Percentiles rank a stretch among this genome's conserved stretches.
Conservation (phyloP, 2,329 filamentous ascomycete species). For the Endoconidiophora laricicola region DNA sequence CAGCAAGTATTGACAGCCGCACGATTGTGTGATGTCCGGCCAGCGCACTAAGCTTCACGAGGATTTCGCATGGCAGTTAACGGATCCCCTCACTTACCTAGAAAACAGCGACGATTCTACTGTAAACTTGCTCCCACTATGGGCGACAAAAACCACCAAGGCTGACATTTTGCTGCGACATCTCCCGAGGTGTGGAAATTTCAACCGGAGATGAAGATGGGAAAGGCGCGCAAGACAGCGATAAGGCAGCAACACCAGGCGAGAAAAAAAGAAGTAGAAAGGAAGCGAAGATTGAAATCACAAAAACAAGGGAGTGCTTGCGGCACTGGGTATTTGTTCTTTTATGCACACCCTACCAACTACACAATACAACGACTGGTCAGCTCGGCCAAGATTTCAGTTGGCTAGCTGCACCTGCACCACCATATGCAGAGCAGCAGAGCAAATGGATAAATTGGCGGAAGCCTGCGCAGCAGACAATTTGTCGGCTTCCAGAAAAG, state of each 20-base stretch:
- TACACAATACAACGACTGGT: no score
- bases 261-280: not conserved
- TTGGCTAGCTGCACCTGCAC: no score
- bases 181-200: conserved; percentile 3
- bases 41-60: not conserved
- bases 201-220: not conserved
- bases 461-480: no score
- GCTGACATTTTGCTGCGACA: conserved; percentile 9
- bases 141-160: conserved; percentile 74
- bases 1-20: conserved; percentile 12
- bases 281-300: not conserved
- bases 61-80: not conserved
- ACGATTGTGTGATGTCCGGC: not conserved
- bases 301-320: not conserved
- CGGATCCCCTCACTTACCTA: conserved; percentile 35
- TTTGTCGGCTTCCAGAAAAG: no score
- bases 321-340: not conserved
- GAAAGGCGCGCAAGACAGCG: conserved; percentile 1
- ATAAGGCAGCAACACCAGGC: conserved; percentile 7
- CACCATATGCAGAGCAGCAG: not conserved
- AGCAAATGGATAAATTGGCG: not conserved
- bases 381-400: no score
- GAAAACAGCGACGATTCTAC: conserved; percentile 60
- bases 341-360: no score
- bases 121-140: conserved; percentile 74